A percentile compares a stretch with the other conserved stretches of the same genome.
phyloP scores from a whole-genome alignment of 208 protist species.

The Leishmania gerbilli region DNA sequence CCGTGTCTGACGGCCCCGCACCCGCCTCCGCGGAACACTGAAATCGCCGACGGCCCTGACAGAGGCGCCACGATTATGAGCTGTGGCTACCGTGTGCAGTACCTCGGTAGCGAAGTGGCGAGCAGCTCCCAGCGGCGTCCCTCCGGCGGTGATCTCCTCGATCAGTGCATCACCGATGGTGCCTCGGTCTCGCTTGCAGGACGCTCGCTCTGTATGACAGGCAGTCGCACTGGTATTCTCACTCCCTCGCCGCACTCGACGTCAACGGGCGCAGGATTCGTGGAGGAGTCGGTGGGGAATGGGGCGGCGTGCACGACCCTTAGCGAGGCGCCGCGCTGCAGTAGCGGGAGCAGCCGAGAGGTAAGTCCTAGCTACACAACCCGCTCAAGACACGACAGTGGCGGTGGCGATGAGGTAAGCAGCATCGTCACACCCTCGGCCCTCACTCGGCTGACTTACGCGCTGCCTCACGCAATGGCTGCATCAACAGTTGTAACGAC shows the following conservation, averaged over 20 bases:
- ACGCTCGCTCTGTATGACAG: slow-evolving; percentile 3
- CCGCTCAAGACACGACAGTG: background rate
- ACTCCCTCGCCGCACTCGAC: slow-evolving; percentile 5
- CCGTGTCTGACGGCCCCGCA: background rate
- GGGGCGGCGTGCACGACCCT: background rate
- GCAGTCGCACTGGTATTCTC: background rate
- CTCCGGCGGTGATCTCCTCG: background rate
- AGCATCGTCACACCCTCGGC: background rate
- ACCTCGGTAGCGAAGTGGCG: background rate
- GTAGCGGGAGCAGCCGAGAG: background rate
- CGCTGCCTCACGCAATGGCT: slow-evolving; percentile 3
- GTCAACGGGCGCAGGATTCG: background rate
- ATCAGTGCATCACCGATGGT: background rate
- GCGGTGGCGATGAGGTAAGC: slow-evolving; percentile 7
- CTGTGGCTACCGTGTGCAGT: background rate
- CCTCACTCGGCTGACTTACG: slow-evolving; percentile 3
- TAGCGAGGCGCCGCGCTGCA: background rate
- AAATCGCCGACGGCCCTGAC: background rate
- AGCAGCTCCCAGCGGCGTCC: background rate
- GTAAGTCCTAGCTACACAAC: background rate
- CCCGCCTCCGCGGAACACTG: background rate
- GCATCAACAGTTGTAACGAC: background rate
- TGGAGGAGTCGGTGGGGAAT: background rate
- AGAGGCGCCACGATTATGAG: background rate
- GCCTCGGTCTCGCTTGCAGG: background rate